Evolutionary conservation across 1,284 basidiomycete species (phyloP), one percentile per base, ranked within the genome.

Genomic region (Melampsora occidentalis): DNA sequence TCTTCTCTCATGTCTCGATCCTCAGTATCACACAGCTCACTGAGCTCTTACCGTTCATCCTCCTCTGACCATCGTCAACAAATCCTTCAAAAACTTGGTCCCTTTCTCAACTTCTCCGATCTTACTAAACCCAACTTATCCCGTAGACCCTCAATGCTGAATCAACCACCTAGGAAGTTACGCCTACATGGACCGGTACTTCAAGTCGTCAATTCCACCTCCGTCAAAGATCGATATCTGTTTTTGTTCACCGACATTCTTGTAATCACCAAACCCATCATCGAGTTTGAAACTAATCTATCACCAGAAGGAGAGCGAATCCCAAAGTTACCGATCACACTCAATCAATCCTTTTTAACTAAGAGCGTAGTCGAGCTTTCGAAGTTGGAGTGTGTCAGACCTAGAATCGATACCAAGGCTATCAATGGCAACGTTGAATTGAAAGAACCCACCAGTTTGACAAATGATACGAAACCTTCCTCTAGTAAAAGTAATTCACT

Each of bases 161-260:
- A 94, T 78, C 89, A 92, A 79, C 93, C 94, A 22, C 91, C 92
- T 5, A 87, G 96, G 59, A 93, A 91, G 82, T 85, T 98, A 31
- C 84, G 97, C 20, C 85, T 94, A 53, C 90, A 91, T 2, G 90
- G 91, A 5, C 91, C 94, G 1, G 91, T 97, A 18, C 86, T 97
- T 20, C 96, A 99, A 84, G 93, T 98, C 6, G 93, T 94, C 80
- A 94, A 94, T 84, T 87, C 90, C 48, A 92, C 94, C 80, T 95
- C 92, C 1, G 91, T 97, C 83, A 98, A 99, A 83, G 94, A 98
- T 82, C 90, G 96, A 10, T 95, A 93, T 85, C 86, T 99, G 16
- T 95, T 98, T 85, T 86, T 99, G 28, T 99, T 99, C 86, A 92
- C 86, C 82, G 97, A 99, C 82, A 87, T 98, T 65, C 87, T 99